Evolutionary conservation across 192 early-diverging fungal genomes (phyloP).

Genomic region (Backusella circina): DNA sequence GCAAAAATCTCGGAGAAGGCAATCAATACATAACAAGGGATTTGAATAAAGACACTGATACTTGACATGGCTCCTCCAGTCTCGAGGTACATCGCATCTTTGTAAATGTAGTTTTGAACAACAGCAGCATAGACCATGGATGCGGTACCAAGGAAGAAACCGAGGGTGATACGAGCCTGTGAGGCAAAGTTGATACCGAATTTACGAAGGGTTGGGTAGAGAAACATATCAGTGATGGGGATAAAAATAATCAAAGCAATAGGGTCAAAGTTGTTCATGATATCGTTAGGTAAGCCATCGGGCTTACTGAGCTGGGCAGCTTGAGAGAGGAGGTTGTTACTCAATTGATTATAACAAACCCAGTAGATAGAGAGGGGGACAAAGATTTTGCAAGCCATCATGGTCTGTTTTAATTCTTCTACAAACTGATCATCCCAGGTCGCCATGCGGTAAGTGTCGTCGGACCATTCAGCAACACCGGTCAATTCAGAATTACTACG

Average conservation of each 20-base stretch:
- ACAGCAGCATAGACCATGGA: slow-evolving; percentile 60
- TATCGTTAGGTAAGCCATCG: slow-evolving; percentile 53
- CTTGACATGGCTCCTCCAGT: slow-evolving; percentile 22
- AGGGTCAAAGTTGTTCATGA: slow-evolving; percentile 59
- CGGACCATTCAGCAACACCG: slow-evolving; percentile 8
- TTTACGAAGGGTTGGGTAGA: slow-evolving; percentile 55
- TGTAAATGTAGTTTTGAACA: slow-evolving; percentile 57
- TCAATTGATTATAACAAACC: slow-evolving; percentile 60
- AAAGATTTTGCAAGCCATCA: slow-evolving; percentile 62
- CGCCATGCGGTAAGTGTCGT: neutral
- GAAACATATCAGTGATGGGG: slow-evolving; percentile 49
- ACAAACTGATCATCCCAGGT: slow-evolving; percentile 57
- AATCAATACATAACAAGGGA: slow-evolving; percentile 54
- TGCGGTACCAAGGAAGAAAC: slow-evolving; percentile 49
- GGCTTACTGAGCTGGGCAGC: slow-evolving; percentile 49
- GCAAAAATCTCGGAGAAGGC: slow-evolving; percentile 60
- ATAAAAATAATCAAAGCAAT: slow-evolving; percentile 54
- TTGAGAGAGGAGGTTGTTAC: slow-evolving; percentile 60
- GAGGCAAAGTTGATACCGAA: slow-evolving; percentile 49
- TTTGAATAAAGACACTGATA: slow-evolving; percentile 51
- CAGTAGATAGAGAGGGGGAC: slow-evolving; percentile 56
- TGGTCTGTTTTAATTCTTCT: slow-evolving; percentile 50
- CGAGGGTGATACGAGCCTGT: slow-evolving; percentile 52
- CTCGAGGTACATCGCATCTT: slow-evolving; percentile 40
- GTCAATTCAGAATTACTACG: slow-evolving; percentile 22